Base-by-base conservation (phyloP, 2,329 filamentous ascomycete species). In the Geoglossum cookeanum region DNA sequence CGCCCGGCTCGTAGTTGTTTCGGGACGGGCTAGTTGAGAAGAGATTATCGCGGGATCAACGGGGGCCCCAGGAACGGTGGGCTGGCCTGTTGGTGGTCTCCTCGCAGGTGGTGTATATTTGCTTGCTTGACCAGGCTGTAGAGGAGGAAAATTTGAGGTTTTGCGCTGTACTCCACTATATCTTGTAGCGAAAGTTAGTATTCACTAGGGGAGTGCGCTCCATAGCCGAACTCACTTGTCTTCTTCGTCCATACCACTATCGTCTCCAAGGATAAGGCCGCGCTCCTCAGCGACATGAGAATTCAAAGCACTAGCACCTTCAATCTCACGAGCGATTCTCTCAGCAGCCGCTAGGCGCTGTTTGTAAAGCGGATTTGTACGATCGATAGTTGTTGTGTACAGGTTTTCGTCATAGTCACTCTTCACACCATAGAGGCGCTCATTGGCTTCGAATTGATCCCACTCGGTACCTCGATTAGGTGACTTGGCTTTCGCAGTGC, bases 381-480 rank as follows among this genome's bases (percentile, higher is more conserved):
- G 87, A 70, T 98, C 81, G 65, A 98, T 94, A 45, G 80, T 73
- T 8, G 92, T 98, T 1, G 92, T 98, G 72, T 98, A 98, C 48
- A 92, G 81, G 63, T 87, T 89, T 70, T 97, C 92, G 65, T 97
- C 83, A 67, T 97, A 98, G 64, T 89, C 88, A 56, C 85, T 92
- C 69, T 81, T 87, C 44, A 94, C 72, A 39, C 92, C 92, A 66
- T 95, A 97, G 33, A 88, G 80, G 58, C 81, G 78, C 70, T 94
- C 87, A 65, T 97, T 97, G 61, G 79, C 83, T 58, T 87, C 85
- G 66, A 98, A 98, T 68, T 98, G 92, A 68, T 98, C 91, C 92
- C 92, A 98, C 8, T 71, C 74, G 5, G 71, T 73, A 15, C 70
- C 65, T 56, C 67, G 69, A n/a, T 60, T 61, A n/a, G 33, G 49